Base-by-base conservation (phyloP, 805 yeast genomes). In the Debaryomyces castellii region DNA sequence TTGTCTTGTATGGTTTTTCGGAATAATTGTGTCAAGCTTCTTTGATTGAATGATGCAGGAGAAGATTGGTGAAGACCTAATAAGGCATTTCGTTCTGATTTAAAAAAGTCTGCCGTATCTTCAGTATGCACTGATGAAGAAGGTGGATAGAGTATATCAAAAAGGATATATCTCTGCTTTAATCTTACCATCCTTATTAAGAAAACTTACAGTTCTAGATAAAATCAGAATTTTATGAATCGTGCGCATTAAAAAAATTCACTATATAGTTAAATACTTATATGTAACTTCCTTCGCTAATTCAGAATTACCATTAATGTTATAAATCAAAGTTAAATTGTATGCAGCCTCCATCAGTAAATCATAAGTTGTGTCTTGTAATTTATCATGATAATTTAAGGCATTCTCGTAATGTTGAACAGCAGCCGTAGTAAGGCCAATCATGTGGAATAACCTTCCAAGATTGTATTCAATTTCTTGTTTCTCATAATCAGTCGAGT, bases 391-490 rank as follows among this genome's bases (percentile, higher is more conserved):
- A 40, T 62, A 66, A 25, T 50, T 61, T 38, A 90, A 63, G 1
- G 87, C 97, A 45, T 74, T 77, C 35, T 85, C 78, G 60, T 94
- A 94, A 57, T 83, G 89, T 17, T 68, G 72, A 5, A 85, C 73
- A 0, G 99, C 98, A 23, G 87, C 67, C 0, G 88, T 71, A 8
- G 81, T 77, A 24, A 94, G 71, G 0, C 96, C 96, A 5, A 92
- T 67, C 63, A 88, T 75, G 57, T 92, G 97, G 66, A 86, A 94
- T 4, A 87, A 76, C 32, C 97, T 74, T 0, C 95, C 99, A 44
- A 90, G 55, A 52, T 94, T 94, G 62, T 85, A 94, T 41, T 81
- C 78, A 1, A 85, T 82, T 59, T 94, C 99, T 63, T 88, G 92
- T 34, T 63, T 62, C 52, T 85, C 90, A 44, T 74, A 73, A 5